These are phyloP conservation scores for Fusarium nisikadoi DNA, from an alignment of 2,329 filamentous ascomycete species.

Conservation along the genomic window DNA sequence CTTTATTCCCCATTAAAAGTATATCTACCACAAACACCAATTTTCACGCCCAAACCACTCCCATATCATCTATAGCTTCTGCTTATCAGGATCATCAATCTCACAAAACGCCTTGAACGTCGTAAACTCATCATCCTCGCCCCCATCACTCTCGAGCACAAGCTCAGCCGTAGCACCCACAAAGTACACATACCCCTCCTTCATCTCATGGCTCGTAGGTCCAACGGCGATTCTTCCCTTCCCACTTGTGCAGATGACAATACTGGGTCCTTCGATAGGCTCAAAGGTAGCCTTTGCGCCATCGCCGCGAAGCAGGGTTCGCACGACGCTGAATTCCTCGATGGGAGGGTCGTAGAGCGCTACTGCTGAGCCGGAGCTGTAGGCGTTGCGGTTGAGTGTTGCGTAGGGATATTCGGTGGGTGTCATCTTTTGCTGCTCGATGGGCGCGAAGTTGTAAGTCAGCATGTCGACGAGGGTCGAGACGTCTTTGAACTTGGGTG, in stretches of 20 bases:
- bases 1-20: slow-evolving; percentile 12
- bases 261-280: slow-evolving; percentile 85
- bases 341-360: slow-evolving; percentile 94
- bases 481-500: slow-evolving; percentile 98
- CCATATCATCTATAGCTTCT: slow-evolving; percentile 29
- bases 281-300: slow-evolving; percentile 91
- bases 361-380: slow-evolving; percentile 78
- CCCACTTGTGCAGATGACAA: slow-evolving; percentile 89
- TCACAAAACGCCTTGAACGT: slow-evolving; percentile 97
- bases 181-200: slow-evolving; percentile 81
- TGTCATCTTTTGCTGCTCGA: slow-evolving; percentile 92
- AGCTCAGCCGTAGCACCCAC: slow-evolving; percentile 89
- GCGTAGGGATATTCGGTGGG: slow-evolving; percentile 88
- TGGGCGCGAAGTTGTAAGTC: slow-evolving; percentile 95
- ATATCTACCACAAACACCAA: slow-evolving; percentile 4
- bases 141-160: slow-evolving; percentile 75
- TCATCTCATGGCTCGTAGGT: slow-evolving; percentile 78
- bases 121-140: slow-evolving; percentile 75
- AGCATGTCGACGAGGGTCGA: slow-evolving; percentile 88
- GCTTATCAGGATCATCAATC: slow-evolving; percentile 62
- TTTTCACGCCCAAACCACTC: background rate
- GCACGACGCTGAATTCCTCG: slow-evolving; percentile 92
- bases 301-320: slow-evolving; percentile 75
- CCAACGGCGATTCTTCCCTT: slow-evolving; percentile 87
- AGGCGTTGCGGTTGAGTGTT: slow-evolving; percentile 82